Percentiles rank a stretch among this genome's conserved stretches.
Conservation (phyloP, 768 basidiomycete species). For the Tricholoma bakamatsutake region DNA sequence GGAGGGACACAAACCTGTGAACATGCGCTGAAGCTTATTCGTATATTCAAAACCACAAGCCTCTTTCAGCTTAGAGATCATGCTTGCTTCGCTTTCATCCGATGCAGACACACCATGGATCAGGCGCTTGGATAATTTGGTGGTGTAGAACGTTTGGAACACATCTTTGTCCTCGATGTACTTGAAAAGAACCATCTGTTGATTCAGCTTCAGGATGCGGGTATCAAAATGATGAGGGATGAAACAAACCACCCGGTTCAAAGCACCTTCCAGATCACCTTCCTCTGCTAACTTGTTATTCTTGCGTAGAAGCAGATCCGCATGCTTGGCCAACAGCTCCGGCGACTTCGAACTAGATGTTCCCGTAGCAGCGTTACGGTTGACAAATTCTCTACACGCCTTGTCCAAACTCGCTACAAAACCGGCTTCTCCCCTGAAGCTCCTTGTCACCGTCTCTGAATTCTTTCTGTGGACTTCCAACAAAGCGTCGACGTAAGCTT, state of each 20-base stretch:
- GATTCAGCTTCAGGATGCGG: constrained; percentile 19
- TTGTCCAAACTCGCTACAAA: constrained; percentile 93
- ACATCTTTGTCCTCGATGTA: constrained; percentile 99
- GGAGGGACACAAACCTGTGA: constrained; percentile 60
- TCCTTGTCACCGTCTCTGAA: constrained; percentile 78
- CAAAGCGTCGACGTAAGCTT: constrained; percentile 89
- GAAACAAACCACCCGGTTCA: constrained; percentile 78
- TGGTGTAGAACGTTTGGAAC: constrained; percentile 97
- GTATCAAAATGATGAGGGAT: constrained; percentile 25
- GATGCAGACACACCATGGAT: constrained; percentile 89
- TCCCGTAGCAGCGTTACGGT: constrained; percentile 86
- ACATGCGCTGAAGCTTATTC: constrained; percentile 94
- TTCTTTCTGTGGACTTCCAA: constrained; percentile 91
- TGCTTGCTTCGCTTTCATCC: constrained; percentile 93
- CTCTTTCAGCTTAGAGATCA: constrained; percentile 97
- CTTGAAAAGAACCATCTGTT: constrained; percentile 94
- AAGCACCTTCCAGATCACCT: constrained; percentile 80
- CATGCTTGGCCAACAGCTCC: constrained; percentile 87
- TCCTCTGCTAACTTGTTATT: constrained; percentile 95
- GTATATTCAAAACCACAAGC: constrained; percentile 97
- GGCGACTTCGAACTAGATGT: constrained; percentile 84
- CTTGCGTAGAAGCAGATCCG: constrained; percentile 85
- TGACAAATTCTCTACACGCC: constrained; percentile 94
- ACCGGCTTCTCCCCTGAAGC: constrained; percentile 88
- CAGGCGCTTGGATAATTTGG: constrained; percentile 87